A percentile compares a stretch with the other conserved stretches of the same genome.
Evolutionary conservation across 2,329 filamentous ascomycete species (phyloP).

Genomic region (Raffaelea deltoideospora): DNA sequence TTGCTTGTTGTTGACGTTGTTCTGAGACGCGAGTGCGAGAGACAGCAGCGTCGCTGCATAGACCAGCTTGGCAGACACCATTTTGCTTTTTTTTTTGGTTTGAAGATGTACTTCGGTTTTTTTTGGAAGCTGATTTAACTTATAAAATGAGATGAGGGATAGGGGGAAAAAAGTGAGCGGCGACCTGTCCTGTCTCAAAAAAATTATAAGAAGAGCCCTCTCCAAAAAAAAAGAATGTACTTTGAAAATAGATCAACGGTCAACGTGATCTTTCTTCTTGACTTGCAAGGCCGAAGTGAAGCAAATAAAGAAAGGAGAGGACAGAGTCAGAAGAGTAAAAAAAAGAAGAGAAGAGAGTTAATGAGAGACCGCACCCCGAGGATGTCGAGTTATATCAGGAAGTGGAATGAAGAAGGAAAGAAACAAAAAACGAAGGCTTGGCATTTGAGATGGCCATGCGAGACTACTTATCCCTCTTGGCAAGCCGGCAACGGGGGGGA

Average conservation of each 20-base stretch:
- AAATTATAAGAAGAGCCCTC: conserved; percentile 4
- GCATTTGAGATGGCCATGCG: conserved; percentile 2
- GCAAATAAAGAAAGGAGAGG: conserved; percentile 6
- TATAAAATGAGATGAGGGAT: too few relatives aligned
- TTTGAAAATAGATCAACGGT: conserved; percentile 14
- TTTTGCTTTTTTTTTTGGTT: too few relatives aligned
- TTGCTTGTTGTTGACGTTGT: conserved; percentile 5
- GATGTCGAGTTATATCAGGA: conserved; percentile 7
- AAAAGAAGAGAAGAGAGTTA: conserved; percentile 6
- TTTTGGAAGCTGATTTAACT: too few relatives aligned
- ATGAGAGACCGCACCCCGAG: conserved; percentile 4
- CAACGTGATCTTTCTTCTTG: conserved; percentile 18
- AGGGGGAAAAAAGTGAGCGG: conserved; percentile 5
- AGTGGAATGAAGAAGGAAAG: conserved; percentile 1
- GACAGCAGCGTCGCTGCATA: conserved; percentile 14
- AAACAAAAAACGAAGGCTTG: conserved; percentile 5
- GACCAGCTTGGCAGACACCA: conserved; percentile 15
- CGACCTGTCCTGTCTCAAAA: conserved; percentile 3
- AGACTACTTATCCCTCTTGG: conserved; percentile 12
- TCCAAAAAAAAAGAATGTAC: conserved; percentile 8
- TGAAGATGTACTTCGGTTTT: too few relatives aligned
- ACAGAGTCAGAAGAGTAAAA: conserved; percentile 4
- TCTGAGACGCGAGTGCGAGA: conserved; percentile 12
- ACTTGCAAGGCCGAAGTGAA: conserved; percentile 13
- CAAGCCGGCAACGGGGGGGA: conserved; percentile 4